Evolutionary conservation across 768 basidiomycete genomes (phyloP).

Genomic region (Mycena polygramma): DNA sequence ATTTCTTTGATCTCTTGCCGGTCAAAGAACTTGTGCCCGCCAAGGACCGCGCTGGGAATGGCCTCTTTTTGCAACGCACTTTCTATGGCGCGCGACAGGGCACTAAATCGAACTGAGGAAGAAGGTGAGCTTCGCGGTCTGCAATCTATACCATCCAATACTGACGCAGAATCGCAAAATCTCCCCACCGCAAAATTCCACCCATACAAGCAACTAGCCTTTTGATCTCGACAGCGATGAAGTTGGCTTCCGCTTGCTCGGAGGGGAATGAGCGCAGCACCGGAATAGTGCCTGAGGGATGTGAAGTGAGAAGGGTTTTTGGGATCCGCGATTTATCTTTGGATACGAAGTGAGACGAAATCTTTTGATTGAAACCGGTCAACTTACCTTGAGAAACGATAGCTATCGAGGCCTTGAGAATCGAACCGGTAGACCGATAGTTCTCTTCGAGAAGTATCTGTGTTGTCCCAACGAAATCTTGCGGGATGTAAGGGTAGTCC

Average conservation of each 20-base stretch:
- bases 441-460: slow-evolving; percentile 88
- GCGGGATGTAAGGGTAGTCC: slow-evolving; percentile 3
- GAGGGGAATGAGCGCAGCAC: slow-evolving; percentile 65
- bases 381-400: slow-evolving; percentile 84
- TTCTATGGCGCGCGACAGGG: slow-evolving; percentile 82
- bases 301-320: slow-evolving; percentile 79
- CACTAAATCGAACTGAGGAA: slow-evolving; percentile 82
- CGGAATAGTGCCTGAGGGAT: slow-evolving; percentile 72
- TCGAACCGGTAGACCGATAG: slow-evolving; percentile 86
- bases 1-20: slow-evolving; percentile 89
- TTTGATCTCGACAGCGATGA: slow-evolving; percentile 85
- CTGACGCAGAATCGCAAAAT: slow-evolving; percentile 88
- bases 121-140: slow-evolving; percentile 5
- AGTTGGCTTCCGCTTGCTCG: slow-evolving; percentile 76
- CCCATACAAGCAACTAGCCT: slow-evolving; percentile 81
- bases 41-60: slow-evolving; percentile 83
- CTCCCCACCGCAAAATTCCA: slow-evolving; percentile 76
- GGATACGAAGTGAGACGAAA: background rate
- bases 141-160: background rate
- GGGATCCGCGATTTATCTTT: slow-evolving; percentile 81
- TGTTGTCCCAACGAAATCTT: slow-evolving; percentile 74
- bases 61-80: slow-evolving; percentile 79
- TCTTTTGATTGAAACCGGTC: background rate
- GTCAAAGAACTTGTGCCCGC: slow-evolving; percentile 90
- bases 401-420: slow-evolving; percentile 78